phyloP scores from a whole-genome alignment of 441 rosid species.

The Pelargonium exstipulatum region DNA sequence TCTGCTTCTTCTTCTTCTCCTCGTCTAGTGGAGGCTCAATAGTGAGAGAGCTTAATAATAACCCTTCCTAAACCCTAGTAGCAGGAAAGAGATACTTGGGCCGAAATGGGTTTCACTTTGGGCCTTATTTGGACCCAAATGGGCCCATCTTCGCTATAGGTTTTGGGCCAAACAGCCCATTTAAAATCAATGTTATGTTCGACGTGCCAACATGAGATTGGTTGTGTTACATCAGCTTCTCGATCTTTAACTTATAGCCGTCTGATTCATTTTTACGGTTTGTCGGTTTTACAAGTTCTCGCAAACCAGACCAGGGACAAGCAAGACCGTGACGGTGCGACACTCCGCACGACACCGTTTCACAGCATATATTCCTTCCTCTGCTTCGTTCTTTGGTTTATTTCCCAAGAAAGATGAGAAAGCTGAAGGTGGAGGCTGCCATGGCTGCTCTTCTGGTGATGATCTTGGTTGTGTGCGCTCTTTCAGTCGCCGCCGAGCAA shows the following conservation, averaged over 20 bases:
- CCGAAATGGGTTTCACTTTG: not conserved
- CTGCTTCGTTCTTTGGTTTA: not conserved
- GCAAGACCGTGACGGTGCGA: too few species aligned
- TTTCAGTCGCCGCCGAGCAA: constrained; percentile 29
- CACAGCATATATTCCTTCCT: too few species aligned
- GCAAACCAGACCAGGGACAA: too few species aligned
- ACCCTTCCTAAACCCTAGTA: not conserved
- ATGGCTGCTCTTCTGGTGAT: constrained; percentile 31
- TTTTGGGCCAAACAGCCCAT: not conserved
- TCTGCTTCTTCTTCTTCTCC: constrained; percentile 1
- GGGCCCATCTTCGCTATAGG: not conserved
- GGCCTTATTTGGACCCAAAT: not conserved
- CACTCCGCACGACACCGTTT: too few species aligned
- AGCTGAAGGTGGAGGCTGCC: constrained; percentile 16
- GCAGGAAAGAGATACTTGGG: not conserved
- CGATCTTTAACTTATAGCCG: not conserved
- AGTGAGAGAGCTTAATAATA: not conserved
- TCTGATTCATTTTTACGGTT: not conserved
- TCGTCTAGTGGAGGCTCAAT: not conserved
- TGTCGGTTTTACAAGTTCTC: not conserved
- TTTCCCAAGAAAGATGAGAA: not conserved
- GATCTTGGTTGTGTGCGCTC: constrained; percentile 23
- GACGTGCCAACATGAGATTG: not conserved
- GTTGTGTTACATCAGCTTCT: not conserved
- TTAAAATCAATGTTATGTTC: not conserved